A percentile compares a stretch with the other conserved stretches of the same genome.
phyloP scores from a whole-genome alignment of 73 alveolate species.

The Tetrahymena elliotti region DNA sequence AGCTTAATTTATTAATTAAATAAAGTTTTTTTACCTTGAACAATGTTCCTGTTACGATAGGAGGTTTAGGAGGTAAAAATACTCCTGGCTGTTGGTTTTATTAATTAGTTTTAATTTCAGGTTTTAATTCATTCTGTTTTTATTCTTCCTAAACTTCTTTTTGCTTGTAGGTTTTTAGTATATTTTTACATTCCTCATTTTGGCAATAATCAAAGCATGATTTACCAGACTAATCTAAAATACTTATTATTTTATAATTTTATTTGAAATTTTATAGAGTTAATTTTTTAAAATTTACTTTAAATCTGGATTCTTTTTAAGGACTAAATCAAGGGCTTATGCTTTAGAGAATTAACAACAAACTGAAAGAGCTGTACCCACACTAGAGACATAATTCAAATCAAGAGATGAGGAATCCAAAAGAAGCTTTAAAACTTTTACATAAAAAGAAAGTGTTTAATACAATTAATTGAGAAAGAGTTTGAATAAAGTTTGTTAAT shows the following conservation, averaged over 20 bases:
- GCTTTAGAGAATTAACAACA: not conserved
- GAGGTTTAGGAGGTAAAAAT: slow-evolving; percentile 43
- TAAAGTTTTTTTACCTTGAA: not conserved
- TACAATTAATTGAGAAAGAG: not conserved
- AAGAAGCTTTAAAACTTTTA: not conserved
- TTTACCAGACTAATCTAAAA: not conserved
- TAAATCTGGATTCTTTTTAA: not conserved
- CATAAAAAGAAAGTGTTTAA: no score
- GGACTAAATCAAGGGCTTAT: not conserved
- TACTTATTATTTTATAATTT: not conserved
- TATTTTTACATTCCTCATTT: not conserved
- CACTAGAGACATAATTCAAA: not conserved
- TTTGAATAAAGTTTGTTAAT: not conserved
- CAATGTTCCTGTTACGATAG: slow-evolving; percentile 7
- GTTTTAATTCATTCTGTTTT: not conserved
- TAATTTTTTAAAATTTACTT: not conserved
- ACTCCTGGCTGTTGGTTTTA: not conserved
- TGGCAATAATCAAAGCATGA: not conserved
- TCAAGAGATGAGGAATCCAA: not conserved
- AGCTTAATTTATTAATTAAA: not conserved
- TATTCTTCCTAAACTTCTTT: not conserved
- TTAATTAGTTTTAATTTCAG: not conserved
- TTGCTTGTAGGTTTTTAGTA: not conserved
- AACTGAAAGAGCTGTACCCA: not conserved
- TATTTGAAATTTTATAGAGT: not conserved